Percentiles rank a stretch among this genome's conserved stretches.
Evolutionary conservation across 108 stramenopile species (phyloP).

Genomic region (Skeletonema costatum): DNA sequence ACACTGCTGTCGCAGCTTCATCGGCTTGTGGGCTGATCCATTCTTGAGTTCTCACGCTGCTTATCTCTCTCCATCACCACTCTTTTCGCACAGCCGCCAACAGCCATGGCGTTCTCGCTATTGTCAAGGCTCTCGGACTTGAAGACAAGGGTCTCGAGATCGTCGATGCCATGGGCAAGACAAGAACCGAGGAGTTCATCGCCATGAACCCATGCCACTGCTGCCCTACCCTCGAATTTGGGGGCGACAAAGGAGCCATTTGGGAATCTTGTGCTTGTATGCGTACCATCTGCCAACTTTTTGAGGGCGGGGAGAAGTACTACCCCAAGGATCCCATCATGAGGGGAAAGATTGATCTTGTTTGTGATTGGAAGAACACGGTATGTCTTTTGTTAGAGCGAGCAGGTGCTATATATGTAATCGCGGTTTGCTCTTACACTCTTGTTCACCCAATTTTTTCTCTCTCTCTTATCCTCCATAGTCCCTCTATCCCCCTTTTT

Average conservation of each 20-base stretch:
- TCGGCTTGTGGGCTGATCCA: neutral
- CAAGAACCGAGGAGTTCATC: conserved; percentile 49
- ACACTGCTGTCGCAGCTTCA: too few relatives aligned
- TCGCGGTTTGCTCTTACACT: neutral
- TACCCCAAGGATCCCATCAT: conserved; percentile 39
- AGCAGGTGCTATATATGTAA: neutral
- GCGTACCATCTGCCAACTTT: conserved; percentile 36
- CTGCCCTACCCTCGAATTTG: conserved; percentile 44
- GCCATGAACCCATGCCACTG: conserved; percentile 45
- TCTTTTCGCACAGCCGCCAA: conserved; percentile 25
- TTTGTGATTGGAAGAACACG: conserved; percentile 40
- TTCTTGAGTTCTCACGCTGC: neutral
- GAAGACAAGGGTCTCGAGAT: conserved; percentile 31
- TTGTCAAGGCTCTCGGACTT: conserved; percentile 27
- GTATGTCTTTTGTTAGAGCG: neutral
- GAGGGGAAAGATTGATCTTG: conserved; percentile 47
- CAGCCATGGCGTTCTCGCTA: conserved; percentile 40
- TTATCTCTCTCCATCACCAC: neutral
- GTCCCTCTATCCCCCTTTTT: conserved; percentile 22
- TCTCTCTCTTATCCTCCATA: neutral
- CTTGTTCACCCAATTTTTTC: neutral
- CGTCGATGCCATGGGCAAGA: conserved; percentile 47
- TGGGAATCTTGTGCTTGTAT: conserved; percentile 50
- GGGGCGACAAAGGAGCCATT: conserved; percentile 28
- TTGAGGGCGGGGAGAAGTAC: conserved; percentile 27